A percentile compares a stretch with the other conserved stretches of the same genome.
Evolutionary conservation across 768 basidiomycete species (phyloP).

Genomic region (Pleurotus sapidus): DNA sequence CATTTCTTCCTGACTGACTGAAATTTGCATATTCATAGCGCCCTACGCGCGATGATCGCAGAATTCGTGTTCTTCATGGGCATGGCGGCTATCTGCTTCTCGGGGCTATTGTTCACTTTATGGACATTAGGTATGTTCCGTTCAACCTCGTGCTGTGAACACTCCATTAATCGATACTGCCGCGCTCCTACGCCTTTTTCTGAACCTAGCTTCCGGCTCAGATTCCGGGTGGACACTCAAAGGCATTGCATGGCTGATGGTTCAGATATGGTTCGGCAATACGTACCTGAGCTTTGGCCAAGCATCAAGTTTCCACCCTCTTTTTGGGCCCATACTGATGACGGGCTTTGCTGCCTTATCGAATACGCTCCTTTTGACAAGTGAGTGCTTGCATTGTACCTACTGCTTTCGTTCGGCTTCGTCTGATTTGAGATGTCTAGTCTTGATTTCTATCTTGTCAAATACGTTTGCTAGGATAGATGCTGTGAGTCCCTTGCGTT

Average conservation of each 20-base stretch:
- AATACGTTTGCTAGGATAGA: slow-evolving; percentile 87
- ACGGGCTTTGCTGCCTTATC: slow-evolving; percentile 75
- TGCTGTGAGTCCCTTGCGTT: slow-evolving; percentile 33
- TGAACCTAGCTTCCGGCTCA: slow-evolving; percentile 12
- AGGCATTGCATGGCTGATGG: slow-evolving; percentile 78
- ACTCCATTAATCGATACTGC: slow-evolving; percentile 26
- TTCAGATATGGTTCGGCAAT: slow-evolving; percentile 86
- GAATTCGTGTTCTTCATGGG: slow-evolving; percentile 79
- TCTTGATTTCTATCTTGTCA: slow-evolving; percentile 87
- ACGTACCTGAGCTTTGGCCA: slow-evolving; percentile 59
- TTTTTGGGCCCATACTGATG: slow-evolving; percentile 81
- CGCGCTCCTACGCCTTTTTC: slow-evolving; percentile 2
- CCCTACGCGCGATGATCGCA: slow-evolving; percentile 77
- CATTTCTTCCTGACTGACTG: not conserved
- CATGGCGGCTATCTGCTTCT: slow-evolving; percentile 78
- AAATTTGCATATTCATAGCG: slow-evolving; percentile 34
- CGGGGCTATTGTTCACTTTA: slow-evolving; percentile 59
- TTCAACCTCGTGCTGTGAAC: not conserved
- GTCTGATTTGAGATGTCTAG: slow-evolving; percentile 19
- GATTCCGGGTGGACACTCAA: slow-evolving; percentile 31
- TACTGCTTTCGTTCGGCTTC: not conserved
- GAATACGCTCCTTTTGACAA: slow-evolving; percentile 78
- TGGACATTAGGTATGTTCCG: slow-evolving; percentile 40
- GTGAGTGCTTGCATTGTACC: slow-evolving; percentile 38
- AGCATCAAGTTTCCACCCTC: slow-evolving; percentile 58